Evolutionary conservation across 352 stramenopile genomes (phyloP).

Genomic region (Phytophthora pinifolia): DNA sequence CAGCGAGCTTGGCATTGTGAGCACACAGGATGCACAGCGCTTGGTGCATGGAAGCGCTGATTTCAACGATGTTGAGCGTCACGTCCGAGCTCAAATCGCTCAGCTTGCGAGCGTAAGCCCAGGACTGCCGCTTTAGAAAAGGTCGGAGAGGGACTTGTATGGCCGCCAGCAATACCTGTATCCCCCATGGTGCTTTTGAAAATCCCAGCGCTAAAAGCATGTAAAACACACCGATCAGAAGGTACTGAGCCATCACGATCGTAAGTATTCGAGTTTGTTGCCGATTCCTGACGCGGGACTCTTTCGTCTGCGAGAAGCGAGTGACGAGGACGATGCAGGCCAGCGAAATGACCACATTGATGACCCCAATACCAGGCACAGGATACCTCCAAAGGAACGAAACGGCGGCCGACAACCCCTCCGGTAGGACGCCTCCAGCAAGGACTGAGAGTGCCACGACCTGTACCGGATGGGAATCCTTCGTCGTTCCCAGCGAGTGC

Average conservation of each 20-base stretch:
- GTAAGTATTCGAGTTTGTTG: conserved; percentile 7
- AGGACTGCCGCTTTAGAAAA: conserved; percentile 27
- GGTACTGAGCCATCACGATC: conserved; percentile 11
- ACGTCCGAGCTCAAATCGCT: conserved; percentile 44
- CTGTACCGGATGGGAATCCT: neutral
- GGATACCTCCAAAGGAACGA: conserved; percentile 21
- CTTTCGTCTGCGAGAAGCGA: conserved; percentile 2
- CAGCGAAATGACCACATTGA: conserved; percentile 2
- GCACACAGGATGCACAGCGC: conserved; percentile 31
- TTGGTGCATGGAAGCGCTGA: conserved; percentile 35
- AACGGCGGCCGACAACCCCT: conserved; percentile 15
- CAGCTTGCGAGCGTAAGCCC: conserved; percentile 34
- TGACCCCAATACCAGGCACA: conserved; percentile 14
- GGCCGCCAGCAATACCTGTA: conserved; percentile 30
- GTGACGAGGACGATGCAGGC: conserved; percentile 10
- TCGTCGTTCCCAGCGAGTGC: conserved; percentile 12
- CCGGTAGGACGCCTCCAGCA: conserved; percentile 12
- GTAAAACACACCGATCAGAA: conserved; percentile 19
- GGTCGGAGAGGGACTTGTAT: conserved; percentile 28
- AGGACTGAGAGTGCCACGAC: neutral
- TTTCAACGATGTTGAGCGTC: conserved; percentile 46
- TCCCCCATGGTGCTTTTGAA: conserved; percentile 14
- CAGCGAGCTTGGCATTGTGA: conserved; percentile 6
- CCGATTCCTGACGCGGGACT: neutral
- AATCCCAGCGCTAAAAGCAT: conserved; percentile 31